Evolutionary conservation across 2,329 filamentous ascomycete genomes (phyloP), one percentile per base, ranked within the genome.

Genomic region (Alternaria solani): DNA sequence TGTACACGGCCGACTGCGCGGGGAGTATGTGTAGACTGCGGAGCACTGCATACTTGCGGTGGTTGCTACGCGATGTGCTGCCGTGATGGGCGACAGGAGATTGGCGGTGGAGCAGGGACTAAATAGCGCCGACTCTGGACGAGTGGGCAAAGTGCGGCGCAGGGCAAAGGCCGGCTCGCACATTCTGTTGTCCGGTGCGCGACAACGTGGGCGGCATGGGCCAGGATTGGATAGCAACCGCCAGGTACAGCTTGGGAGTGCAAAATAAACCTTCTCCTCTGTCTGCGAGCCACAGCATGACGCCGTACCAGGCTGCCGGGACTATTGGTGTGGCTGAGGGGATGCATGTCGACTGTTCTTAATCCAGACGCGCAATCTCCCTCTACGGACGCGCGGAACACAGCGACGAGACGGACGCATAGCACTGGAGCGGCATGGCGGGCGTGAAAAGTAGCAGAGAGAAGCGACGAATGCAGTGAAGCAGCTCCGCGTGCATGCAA

Each of bases 331-430:
- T 67, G 65, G 63, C 65, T 61, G 61, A 52, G 12, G 43, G 51
- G 39, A 32, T 51, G 57, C 58, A 38, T 54, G 57, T 51, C 32
- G 57, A 23, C 49, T 57, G 54, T 55, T 57, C 57, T 61, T 52
- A 61, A 61, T 61, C n/a, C 59, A 64, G 60, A 56, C 57, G 48
- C 53, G 59, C 64, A 66, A 66, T 66, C 61, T 66, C 64, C 62
- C 57, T 51, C 43, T 32, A 58, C 54, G 26, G 54, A 51, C 38
- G 44, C n/a, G 47, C 55, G 47, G 28, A 44, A 36, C 23, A 5
- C 20, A 36, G 20, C 34, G 7, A 53, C n/a, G n/a, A n/a, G 18
- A 14, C 38, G 25, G n/a, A 20, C n/a, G 25, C 26, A 26, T 7
- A 8, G 55, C 55, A 9, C 25, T 20, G 20, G 18, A 2, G 16